Evolutionary conservation across 352 stramenopile species (phyloP).

Genomic region (Phytophthora megakarya): DNA sequence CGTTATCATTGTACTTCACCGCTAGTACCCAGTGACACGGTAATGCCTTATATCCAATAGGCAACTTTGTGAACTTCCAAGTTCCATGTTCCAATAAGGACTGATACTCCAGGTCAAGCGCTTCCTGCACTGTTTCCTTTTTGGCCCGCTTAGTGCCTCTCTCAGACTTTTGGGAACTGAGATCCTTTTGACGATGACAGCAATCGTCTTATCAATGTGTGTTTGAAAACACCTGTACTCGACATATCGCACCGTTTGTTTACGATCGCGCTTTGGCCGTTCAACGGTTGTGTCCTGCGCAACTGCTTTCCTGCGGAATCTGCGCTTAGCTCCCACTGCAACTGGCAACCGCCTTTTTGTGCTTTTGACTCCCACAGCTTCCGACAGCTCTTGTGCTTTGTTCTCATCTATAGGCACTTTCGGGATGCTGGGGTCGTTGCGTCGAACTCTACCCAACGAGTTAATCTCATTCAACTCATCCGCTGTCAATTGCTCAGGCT

Average conservation of each 20-base stretch:
- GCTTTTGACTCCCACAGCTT: slow-evolving; percentile 3
- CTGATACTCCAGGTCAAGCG: too few species aligned
- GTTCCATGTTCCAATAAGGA: too few species aligned
- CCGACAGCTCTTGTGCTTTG: not conserved
- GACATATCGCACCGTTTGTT: not conserved
- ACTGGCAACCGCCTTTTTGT: not conserved
- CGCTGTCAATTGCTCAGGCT: not conserved
- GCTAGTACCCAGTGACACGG: too few species aligned
- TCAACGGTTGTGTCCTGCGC: not conserved
- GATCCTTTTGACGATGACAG: slow-evolving; percentile 2
- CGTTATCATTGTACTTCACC: too few species aligned
- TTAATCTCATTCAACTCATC: not conserved
- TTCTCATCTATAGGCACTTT: not conserved
- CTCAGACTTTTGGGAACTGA: too few species aligned
- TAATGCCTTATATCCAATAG: too few species aligned
- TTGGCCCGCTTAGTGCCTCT: too few species aligned
- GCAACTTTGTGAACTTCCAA: too few species aligned
- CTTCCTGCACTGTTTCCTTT: too few species aligned
- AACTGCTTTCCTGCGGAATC: too few species aligned
- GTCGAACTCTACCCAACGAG: too few species aligned
- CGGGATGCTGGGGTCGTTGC: not conserved
- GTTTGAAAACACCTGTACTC: slow-evolving; percentile 8
- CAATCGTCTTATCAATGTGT: slow-evolving; percentile 11
- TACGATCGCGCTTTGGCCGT: not conserved
- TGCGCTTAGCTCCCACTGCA: slow-evolving; percentile 14